These are phyloP conservation scores for Neurospora crassa DNA, from an alignment of 2,329 filamentous ascomycete genomes.

Conservation along the genomic window DNA sequence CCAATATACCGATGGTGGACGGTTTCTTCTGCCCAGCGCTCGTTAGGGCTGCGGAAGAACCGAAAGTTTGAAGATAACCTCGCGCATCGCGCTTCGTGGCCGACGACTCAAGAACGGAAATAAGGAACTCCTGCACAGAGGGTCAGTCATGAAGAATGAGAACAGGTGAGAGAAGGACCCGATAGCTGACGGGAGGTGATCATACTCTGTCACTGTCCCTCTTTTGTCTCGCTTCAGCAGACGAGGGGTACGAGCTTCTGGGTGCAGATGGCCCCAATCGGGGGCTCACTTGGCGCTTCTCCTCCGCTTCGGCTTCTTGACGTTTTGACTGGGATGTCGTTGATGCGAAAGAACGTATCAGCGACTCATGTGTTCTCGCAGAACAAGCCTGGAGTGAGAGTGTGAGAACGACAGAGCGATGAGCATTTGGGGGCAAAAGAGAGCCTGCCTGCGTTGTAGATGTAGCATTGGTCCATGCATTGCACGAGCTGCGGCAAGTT, in stretches of 20 bases:
- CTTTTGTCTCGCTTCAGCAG: constrained; percentile 34
- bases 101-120: constrained; percentile 78
- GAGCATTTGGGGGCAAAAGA: neutral
- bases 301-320: constrained; percentile 8
- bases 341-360: neutral
- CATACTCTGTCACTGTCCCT: constrained; percentile 38
- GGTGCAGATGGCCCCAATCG: neutral
- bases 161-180: neutral
- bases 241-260: constrained; percentile 26
- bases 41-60: constrained; percentile 26
- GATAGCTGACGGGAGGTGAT: neutral
- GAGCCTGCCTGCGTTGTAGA: constrained; percentile 24
- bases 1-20: constrained; percentile 17
- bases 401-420: neutral
- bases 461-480: constrained; percentile 30
- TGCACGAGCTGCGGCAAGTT: constrained; percentile 14
- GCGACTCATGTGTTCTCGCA: neutral
- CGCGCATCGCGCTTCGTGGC: constrained; percentile 90
- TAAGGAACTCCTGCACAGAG: constrained; percentile 61
- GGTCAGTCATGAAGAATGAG: constrained; percentile 5
- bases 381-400: neutral
- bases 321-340: constrained; percentile 1
- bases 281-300: constrained; percentile 6
- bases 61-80: constrained; percentile 83
- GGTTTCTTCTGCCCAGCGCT: constrained; percentile 18